Percentiles rank a stretch among this genome's conserved stretches.
Conservation (phyloP, 1,284 basidiomycete genomes). For the Polyporus tsugae region DNA sequence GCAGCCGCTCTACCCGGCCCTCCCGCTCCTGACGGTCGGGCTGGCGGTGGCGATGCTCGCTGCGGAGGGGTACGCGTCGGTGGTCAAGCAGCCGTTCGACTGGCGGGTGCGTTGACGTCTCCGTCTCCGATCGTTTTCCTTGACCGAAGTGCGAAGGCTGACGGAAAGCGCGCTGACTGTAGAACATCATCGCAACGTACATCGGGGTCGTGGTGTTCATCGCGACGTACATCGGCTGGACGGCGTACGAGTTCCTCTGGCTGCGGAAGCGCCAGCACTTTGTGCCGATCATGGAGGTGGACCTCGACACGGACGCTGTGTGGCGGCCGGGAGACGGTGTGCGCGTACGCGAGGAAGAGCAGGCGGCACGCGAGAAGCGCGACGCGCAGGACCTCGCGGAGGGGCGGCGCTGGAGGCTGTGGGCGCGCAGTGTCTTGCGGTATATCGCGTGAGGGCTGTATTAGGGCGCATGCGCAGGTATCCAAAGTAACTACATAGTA, state of each 20-base stretch:
- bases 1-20: slow-evolving; percentile 57
- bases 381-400: slow-evolving; percentile 30
- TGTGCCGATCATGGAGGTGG: slow-evolving; percentile 47
- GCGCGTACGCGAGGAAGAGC: slow-evolving; percentile 44
- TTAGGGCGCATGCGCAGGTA: neutral
- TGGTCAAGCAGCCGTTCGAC: slow-evolving; percentile 45
- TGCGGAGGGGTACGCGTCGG: slow-evolving; percentile 58
- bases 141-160: neutral
- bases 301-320: slow-evolving; percentile 57
- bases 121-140: neutral
- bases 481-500: neutral
- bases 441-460: neutral
- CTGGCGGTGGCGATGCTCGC: slow-evolving; percentile 57
- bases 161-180: neutral
- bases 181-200: slow-evolving; percentile 54
- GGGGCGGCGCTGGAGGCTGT: slow-evolving; percentile 23
- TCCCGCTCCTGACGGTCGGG: slow-evolving; percentile 52
- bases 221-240: slow-evolving; percentile 47
- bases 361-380: slow-evolving; percentile 29
- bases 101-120: slow-evolving; percentile 37
- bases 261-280: slow-evolving; percentile 38
- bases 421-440: slow-evolving; percentile 19
- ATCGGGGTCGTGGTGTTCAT: slow-evolving; percentile 48
- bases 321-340: slow-evolving; percentile 53
- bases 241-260: slow-evolving; percentile 41